Evolutionary conservation across 2,329 filamentous ascomycete species (phyloP).

Genomic region (Pezicula rhizophila): DNA sequence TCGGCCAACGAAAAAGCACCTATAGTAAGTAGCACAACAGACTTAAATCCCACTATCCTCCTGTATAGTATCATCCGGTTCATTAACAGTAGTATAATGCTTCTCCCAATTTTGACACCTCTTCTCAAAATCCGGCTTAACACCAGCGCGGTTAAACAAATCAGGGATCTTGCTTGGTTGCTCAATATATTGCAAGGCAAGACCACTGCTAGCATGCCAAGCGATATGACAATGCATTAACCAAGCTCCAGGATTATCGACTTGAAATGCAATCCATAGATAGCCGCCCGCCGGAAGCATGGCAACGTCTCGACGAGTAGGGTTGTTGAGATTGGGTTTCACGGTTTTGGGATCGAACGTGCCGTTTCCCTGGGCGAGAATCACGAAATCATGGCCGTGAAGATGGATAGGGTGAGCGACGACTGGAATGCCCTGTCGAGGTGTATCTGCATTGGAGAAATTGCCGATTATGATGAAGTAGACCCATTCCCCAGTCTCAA

Average conservation of each 20-base stretch:
- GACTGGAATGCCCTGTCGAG: constrained; percentile 1
- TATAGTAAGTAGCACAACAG: not conserved
- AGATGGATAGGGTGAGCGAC: constrained; percentile 40
- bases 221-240: constrained; percentile 46
- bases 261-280: constrained; percentile 43
- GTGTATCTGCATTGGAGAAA: constrained; percentile 5
- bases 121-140: not conserved
- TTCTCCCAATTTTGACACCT: constrained; percentile 25
- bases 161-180: constrained; percentile 23
- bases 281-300: constrained; percentile 38
- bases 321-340: constrained; percentile 31
- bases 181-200: constrained; percentile 39
- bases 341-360: constrained; percentile 39
- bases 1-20: too few relatives aligned
- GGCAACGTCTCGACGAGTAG: constrained; percentile 43
- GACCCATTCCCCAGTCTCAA: constrained; percentile 21
- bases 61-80: not conserved
- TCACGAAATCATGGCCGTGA: constrained; percentile 41
- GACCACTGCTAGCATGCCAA: constrained; percentile 7
- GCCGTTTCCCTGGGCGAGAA: constrained; percentile 39
- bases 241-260: constrained; percentile 44
- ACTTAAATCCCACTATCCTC: constrained; percentile 7
- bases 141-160: constrained; percentile 13
- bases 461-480: constrained; percentile 28
- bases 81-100: constrained; percentile 2